These are phyloP conservation scores for Geranium incanum DNA, from an alignment of 441 rosid species.

Conservation along the genomic window DNA sequence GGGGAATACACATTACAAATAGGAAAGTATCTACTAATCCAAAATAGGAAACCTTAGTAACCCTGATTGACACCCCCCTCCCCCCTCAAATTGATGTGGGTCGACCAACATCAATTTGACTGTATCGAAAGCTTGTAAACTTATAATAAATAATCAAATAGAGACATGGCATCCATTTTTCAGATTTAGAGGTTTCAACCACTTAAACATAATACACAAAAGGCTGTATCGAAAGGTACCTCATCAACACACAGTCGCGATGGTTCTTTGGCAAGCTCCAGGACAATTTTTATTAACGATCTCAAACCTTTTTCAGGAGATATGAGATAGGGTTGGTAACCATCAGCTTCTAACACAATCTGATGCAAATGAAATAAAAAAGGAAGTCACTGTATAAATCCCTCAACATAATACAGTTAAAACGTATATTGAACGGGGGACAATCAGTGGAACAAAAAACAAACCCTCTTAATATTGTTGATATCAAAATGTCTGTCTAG, in stretches of 20 bases:
- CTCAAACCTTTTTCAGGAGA: conserved; percentile 97
- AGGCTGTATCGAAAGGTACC: conserved; percentile 29
- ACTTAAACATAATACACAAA: conserved; percentile 1
- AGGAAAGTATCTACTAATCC: no score
- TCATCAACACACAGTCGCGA: conserved; percentile 85
- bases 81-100: no score
- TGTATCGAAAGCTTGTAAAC: background rate
- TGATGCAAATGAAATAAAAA: conserved; percentile 22
- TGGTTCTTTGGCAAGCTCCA: conserved; percentile 94
- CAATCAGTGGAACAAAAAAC: conserved; percentile 12
- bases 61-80: no score
- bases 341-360: conserved; percentile 95
- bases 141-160: background rate
- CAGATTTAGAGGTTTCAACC: background rate
- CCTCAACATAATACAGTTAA: background rate
- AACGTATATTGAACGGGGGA: background rate
- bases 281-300: conserved; percentile 82
- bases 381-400: background rate
- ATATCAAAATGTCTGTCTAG: conserved; percentile 89
- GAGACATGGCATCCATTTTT: conserved; percentile 1
- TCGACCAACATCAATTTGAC: no score
- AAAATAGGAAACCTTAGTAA: no score
- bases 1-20: no score
- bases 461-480: conserved; percentile 81
- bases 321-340: conserved; percentile 96